Evolutionary conservation across 75 land plant genomes (phyloP).

Genomic region (Picea glauca): DNA sequence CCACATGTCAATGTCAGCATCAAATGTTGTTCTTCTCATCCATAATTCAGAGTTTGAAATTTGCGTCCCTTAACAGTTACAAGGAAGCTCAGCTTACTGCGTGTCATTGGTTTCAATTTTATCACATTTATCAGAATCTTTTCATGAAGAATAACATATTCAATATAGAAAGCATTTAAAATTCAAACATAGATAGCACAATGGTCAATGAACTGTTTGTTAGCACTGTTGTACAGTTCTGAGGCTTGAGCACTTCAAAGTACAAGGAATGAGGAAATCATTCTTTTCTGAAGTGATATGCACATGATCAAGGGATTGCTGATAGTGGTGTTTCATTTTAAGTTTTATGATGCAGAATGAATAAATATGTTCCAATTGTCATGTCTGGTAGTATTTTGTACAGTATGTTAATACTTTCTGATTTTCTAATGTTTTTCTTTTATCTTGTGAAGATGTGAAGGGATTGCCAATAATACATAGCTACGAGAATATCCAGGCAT

Average conservation of each 20-base stretch:
- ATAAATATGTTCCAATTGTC: neutral
- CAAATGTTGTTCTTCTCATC: too few species aligned
- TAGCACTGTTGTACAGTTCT: too few species aligned
- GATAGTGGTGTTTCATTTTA: neutral
- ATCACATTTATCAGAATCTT: neutral
- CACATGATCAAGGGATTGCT: neutral
- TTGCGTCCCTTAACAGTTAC: too few species aligned
- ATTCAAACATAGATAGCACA: too few species aligned
- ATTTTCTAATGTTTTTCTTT: neutral
- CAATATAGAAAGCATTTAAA: neutral
- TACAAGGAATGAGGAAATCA: too few species aligned
- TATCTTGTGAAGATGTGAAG: conserved; percentile 43
- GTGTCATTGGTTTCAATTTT: neutral
- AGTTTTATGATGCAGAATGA: neutral
- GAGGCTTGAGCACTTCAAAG: too few species aligned
- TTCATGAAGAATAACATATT: neutral
- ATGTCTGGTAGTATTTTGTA: neutral
- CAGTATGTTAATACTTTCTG: neutral
- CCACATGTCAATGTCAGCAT: too few species aligned
- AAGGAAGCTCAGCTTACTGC: neutral
- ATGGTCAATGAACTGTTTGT: too few species aligned
- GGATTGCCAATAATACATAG: conserved; percentile 63
- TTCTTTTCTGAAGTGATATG: neutral
- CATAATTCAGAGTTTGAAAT: too few species aligned
- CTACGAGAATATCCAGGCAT: conserved; percentile 51